Evolutionary conservation across 768 basidiomycete genomes (phyloP).

Genomic region (Boletus vinaceobasis): DNA sequence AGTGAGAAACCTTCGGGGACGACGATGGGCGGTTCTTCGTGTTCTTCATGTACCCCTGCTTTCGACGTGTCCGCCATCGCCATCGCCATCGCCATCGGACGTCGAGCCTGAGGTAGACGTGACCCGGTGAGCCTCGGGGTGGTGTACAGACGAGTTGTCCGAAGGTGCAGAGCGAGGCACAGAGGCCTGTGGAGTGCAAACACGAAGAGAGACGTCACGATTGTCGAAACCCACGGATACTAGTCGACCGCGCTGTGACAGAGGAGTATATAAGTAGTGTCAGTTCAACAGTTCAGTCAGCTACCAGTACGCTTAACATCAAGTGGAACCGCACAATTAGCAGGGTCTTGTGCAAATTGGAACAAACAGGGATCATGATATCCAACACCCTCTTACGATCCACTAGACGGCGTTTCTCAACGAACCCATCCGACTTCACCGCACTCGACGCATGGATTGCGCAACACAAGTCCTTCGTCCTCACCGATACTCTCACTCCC

Average conservation of each 20-base stretch:
- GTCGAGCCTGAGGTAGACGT: background rate
- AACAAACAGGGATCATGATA: background rate
- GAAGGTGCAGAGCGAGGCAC: constrained; percentile 18
- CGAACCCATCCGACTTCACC: constrained; percentile 11
- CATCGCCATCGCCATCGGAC: constrained; percentile 5
- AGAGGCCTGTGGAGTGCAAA: constrained; percentile 25
- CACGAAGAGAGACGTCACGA: constrained; percentile 19
- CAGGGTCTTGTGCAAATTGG: background rate
- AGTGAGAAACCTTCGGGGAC: constrained; percentile 75
- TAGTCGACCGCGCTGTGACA: background rate
- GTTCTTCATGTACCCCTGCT: background rate
- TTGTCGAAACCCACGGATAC: background rate
- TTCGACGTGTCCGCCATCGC: background rate
- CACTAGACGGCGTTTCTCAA: constrained; percentile 10
- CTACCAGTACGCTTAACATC: too few species aligned
- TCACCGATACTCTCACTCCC: constrained; percentile 48
- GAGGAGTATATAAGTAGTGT: too few species aligned
- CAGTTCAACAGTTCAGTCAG: too few species aligned
- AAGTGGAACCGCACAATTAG: too few species aligned
- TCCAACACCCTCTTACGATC: background rate
- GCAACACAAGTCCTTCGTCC: constrained; percentile 42
- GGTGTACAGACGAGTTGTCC: constrained; percentile 1
- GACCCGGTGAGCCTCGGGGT: background rate
- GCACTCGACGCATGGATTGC: constrained; percentile 54
- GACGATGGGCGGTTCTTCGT: constrained; percentile 24